Evolutionary conservation across 164 flowering plant genomes (phyloP), one percentile per base, ranked within the genome.

Genomic region (Magnolia sinica): DNA sequence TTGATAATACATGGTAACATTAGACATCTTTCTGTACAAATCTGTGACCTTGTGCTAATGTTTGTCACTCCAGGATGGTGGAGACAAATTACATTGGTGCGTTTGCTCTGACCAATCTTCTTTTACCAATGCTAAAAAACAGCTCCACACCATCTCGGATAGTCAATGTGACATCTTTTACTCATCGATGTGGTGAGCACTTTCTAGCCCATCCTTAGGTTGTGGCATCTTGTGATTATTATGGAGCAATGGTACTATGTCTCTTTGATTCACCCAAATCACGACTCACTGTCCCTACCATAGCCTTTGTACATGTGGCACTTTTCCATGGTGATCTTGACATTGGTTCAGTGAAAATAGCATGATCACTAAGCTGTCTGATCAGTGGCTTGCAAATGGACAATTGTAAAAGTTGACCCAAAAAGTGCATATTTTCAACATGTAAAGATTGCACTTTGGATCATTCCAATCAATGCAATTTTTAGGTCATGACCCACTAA

Each of bases 21-120:
- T 55, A 55, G 61, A 11, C 61, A 16, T 55, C 24, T 64, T n/a
- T n/a, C n/a, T 18, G 14, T 50, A 10, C 50, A 69, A 59, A 19
- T 11, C 70, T 22, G 50, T 49, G 73, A 64, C 11, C 16, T 45
- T 29, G 37, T 79, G 69, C 72, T 79, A 29, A 82, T 69, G 24
- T 64, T 55, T 49, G 24, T 61, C 20, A 14, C 72, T 37, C 72
- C 89, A 95, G 99, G 87, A 92, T 89, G 94, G 86, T 90, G 86
- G 89, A 82, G 52, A 90, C 99, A 20, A 96, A 96, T 85, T 96
- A 93, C 81, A 78, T 96, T 68, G 99, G 96, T 79, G 86, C 95
- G 37, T 96, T 95, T 84, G 85, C 77, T 82, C 83, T 96, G 77
- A 92, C 96, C 55, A 86, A 86, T 78, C 84, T 89, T 77, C 86